Conservation (phyloP, 345 rosid species). For the Syzygium jambos region DNA sequence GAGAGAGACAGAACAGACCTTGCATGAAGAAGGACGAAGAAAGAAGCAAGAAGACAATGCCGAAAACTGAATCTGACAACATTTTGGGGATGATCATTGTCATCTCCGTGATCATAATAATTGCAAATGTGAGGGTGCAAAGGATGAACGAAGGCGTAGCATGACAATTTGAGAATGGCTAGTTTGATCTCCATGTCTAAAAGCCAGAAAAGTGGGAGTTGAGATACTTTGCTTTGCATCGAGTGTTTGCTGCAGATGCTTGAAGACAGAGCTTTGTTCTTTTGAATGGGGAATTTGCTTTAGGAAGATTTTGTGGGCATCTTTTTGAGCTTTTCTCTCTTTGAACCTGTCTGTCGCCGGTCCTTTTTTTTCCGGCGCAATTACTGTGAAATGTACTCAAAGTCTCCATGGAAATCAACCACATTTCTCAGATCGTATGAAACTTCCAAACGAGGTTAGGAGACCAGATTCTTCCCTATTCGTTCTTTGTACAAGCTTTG, state of each 20-base stretch:
- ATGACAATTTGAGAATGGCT: background rate
- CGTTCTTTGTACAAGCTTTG: background rate
- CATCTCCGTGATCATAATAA: background rate
- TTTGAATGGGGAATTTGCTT: background rate
- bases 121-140: background rate
- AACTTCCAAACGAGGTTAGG: background rate
- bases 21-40: background rate
- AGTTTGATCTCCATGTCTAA: background rate
- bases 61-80: background rate
- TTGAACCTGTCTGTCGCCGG: background rate
- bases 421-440: background rate
- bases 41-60: background rate
- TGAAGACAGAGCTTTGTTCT: background rate
- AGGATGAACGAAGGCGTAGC: background rate
- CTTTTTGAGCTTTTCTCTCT: background rate
- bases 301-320: background rate
- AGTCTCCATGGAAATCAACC: background rate
- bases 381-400: background rate
- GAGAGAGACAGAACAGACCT: background rate
- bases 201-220: background rate
- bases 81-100: background rate
- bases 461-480: background rate
- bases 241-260: background rate
- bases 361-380: background rate
- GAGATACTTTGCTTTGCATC: slow-evolving; percentile 37